Evolutionary conservation across 2,329 filamentous ascomycete genomes (phyloP).

Genomic region (Arthroderma uncinatum): DNA sequence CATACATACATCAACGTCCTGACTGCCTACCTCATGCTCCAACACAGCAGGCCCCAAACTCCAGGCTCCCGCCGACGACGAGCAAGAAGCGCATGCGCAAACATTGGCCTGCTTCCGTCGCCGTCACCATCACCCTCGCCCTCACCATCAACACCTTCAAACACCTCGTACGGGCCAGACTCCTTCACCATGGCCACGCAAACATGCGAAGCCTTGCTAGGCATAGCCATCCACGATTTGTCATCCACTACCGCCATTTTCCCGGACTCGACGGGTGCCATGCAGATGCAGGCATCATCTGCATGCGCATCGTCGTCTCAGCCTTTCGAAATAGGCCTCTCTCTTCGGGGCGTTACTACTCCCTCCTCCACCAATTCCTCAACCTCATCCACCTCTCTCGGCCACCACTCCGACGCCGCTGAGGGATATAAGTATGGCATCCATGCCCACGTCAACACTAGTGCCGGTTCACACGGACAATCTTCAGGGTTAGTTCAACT

Average conservation of each 20-base stretch:
- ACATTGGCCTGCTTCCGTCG: background rate
- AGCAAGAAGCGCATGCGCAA: background rate
- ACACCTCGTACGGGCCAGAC: background rate
- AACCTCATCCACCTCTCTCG: conserved; percentile 4
- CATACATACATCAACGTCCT: background rate
- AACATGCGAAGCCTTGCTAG: conserved; percentile 7
- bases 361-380: background rate
- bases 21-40: background rate
- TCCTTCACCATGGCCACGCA: conserved; percentile 2
- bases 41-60: background rate
- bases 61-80: background rate
- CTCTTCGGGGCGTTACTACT: background rate
- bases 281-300: conserved; percentile 2
- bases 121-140: background rate
- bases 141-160: background rate
- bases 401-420: conserved; percentile 5
- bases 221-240: conserved; percentile 6
- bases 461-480: background rate
- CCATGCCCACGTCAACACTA: background rate
- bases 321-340: conserved; percentile 6
- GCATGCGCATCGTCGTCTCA: background rate
- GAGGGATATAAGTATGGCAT: conserved; percentile 2
- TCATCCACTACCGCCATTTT: conserved; percentile 1
- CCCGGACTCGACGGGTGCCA: background rate
- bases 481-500: background rate